Conservation (phyloP, 352 stramenopile species). For the Pythium aristosporum region DNA sequence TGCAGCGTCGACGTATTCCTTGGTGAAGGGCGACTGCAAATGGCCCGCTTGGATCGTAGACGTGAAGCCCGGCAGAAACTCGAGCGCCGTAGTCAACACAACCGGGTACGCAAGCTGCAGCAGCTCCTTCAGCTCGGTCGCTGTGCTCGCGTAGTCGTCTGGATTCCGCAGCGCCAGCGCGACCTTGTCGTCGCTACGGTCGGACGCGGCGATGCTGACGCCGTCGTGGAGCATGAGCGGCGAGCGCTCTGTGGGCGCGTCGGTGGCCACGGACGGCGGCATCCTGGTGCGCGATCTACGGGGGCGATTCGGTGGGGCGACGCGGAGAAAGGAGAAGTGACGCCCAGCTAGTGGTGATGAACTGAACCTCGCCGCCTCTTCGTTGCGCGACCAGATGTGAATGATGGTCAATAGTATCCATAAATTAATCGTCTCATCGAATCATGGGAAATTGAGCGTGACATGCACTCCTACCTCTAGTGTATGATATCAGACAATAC, state of each 20-base stretch:
- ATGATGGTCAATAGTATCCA: background rate
- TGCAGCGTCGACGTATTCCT: constrained; percentile 65
- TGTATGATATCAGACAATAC: constrained; percentile 1
- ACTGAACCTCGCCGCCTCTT: too few species aligned
- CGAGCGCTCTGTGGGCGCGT: constrained; percentile 12
- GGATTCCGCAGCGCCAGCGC: constrained; percentile 3
- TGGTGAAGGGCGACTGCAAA: constrained; percentile 48
- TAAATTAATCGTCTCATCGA: background rate
- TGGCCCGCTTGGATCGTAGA: constrained; percentile 70
- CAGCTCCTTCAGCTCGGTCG: constrained; percentile 41
- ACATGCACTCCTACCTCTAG: background rate
- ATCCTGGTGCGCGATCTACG: background rate
- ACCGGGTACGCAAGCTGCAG: constrained; percentile 49
- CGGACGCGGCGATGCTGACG: background rate
- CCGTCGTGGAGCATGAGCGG: constrained; percentile 11
- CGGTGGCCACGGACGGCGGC: constrained; percentile 4
- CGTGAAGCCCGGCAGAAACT: constrained; percentile 55
- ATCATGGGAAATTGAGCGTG: background rate
- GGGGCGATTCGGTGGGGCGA: background rate
- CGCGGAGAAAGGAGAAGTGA: background rate
- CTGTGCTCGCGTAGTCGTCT: constrained; percentile 18
- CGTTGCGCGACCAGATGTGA: background rate
- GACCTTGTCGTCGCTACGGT: background rate
- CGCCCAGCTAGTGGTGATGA: background rate
- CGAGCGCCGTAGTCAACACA: constrained; percentile 42